A percentile compares a stretch with the other conserved stretches of the same genome.
Evolutionary conservation across 2,329 filamentous ascomycete genomes (phyloP).

Genomic region (Aureobasidium sp.): DNA sequence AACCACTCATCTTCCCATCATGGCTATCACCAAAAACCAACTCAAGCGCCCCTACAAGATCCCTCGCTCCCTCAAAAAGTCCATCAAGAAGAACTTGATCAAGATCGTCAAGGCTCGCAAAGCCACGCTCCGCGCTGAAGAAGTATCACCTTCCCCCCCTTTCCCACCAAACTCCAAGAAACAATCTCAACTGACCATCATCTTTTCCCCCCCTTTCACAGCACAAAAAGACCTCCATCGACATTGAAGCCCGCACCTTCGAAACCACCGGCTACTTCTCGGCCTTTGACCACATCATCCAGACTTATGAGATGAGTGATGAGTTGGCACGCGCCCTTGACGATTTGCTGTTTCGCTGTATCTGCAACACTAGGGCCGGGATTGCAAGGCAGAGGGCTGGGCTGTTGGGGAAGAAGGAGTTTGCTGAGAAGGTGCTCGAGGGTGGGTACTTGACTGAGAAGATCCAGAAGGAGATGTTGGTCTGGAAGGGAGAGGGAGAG

Average conservation of each 20-base stretch:
- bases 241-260: not conserved
- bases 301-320: not conserved
- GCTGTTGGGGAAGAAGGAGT: not conserved
- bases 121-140: not conserved
- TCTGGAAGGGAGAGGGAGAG: not conserved
- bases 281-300: not conserved
- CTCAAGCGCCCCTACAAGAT: not conserved
- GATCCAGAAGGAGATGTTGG: not conserved
- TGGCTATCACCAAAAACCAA: not conserved
- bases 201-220: not conserved
- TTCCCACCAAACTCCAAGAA: not conserved
- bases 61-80: not conserved
- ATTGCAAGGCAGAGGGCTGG: not conserved
- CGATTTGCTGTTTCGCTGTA: not conserved
- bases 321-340: not conserved
- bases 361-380: not conserved
- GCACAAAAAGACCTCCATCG: not conserved
- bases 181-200: not conserved
- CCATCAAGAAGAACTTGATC: slow-evolving; percentile 1
- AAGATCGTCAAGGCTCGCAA: not conserved
- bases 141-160: not conserved
- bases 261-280: not conserved
- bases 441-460: not conserved
- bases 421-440: not conserved
- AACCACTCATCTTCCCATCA: not conserved